Conservation (phyloP, 495 filamentous ascomycete genomes). For the Saxophila tyrrhenica region DNA sequence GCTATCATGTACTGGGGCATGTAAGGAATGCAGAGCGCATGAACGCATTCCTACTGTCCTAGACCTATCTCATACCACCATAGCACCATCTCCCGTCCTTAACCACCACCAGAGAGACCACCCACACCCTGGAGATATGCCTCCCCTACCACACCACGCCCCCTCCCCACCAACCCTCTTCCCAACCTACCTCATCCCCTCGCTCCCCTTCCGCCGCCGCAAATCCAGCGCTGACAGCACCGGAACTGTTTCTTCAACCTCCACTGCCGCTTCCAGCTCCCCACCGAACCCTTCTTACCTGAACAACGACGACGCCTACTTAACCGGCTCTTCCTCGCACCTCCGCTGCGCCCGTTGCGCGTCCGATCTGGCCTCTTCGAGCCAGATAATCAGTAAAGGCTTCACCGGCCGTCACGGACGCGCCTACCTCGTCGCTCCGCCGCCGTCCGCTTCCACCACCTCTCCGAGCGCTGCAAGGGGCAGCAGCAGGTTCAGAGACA, state of each 20-base stretch:
- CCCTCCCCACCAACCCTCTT: slow-evolving; percentile 28
- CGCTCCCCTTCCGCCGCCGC: slow-evolving; percentile 38
- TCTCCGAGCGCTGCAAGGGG: neutral
- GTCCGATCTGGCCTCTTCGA: slow-evolving; percentile 60
- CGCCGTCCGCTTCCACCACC: slow-evolving; percentile 14
- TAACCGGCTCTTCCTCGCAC: slow-evolving; percentile 42
- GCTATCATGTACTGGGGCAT: no score
- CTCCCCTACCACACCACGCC: slow-evolving; percentile 11
- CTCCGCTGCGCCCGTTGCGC: slow-evolving; percentile 66
- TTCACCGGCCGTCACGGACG: slow-evolving; percentile 92
- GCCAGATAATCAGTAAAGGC: slow-evolving; percentile 79
- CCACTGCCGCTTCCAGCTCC: slow-evolving; percentile 16
- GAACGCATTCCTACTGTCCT: neutral
- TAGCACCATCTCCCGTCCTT: no score
- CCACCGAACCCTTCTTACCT: slow-evolving; percentile 13
- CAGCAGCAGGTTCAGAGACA: slow-evolving; percentile 15
- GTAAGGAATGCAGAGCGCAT: neutral
- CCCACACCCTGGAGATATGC: no score
- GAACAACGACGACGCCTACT: no score
- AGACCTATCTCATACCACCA: neutral
- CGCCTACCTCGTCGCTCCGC: slow-evolving; percentile 74
- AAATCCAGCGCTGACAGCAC: slow-evolving; percentile 26
- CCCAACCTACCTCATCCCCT: slow-evolving; percentile 44
- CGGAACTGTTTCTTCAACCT: slow-evolving; percentile 12
- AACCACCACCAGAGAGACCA: no score